Evolutionary conservation across 2,329 filamentous ascomycete genomes (phyloP), one percentile per base, ranked within the genome.

Genomic region (Diaporthe nobilis): DNA sequence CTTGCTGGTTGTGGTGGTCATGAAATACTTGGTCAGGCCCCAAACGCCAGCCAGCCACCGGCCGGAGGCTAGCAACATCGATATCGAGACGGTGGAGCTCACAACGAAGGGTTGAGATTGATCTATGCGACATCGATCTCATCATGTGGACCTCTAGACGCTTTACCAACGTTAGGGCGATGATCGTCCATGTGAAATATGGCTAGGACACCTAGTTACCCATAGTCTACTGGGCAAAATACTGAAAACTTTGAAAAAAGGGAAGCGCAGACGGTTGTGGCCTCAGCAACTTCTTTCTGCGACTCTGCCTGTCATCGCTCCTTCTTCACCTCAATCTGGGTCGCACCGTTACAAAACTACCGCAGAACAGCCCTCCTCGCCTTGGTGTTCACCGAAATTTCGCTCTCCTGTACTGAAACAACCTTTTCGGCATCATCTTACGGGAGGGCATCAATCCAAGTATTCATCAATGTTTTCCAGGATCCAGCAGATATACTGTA

Each of bases 1-100:
- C 0, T 51, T 80, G 28, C 65, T 70, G 49, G 65, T 55, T 3
- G 65, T 70, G 49, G 65, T 70, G 49, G 49, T 13, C 65, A 70
- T 70, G 65, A 70, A 70, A 34, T 70, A 70, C 34, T 28, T 55
- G 20, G 65, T 70, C 49, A 70, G 47, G n/a, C 65, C 49, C 0
- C 22, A n/a, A 25, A 1, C 31, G 17, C 37, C 12, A 17, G 65
- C 22, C 8, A 12, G 3, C 13, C 13, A 7, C 31, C 12, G 22
- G 20, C n/a, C 31, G 20, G 15, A 25, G 65, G 34, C 65, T 53
- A 53, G 31, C 31, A n/a, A 51, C 13, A n/a, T 37, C 1, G 63
- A 68, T 17, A 13, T 12, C 6, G 63, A 68, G 22, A 22, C 17
- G 6, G 22, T 51, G 12, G 63, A 68, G 22, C 63, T 68, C 20